Percentiles rank a stretch among this genome's conserved stretches.
Conservation (phyloP, 2,329 filamentous ascomycete species). For the Lomentospora prolificans region DNA sequence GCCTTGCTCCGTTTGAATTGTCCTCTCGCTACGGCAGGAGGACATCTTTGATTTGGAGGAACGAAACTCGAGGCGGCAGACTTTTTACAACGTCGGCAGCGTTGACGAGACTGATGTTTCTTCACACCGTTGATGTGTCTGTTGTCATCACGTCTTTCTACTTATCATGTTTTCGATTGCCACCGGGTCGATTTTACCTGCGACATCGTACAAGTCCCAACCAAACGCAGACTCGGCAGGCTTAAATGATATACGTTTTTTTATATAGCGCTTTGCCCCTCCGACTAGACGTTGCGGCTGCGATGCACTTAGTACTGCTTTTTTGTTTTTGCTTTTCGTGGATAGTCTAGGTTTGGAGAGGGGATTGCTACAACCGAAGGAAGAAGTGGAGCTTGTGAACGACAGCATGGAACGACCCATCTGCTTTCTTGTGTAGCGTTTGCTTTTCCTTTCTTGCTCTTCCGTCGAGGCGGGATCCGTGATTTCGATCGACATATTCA, state of each 20-base stretch:
- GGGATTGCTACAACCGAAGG: no score
- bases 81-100: neutral
- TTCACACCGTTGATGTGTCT: neutral
- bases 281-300: no score
- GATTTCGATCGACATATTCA: conserved; percentile 2
- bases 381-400: no score
- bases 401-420: no score
- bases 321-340: no score
- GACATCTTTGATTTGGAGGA: neutral
- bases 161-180: neutral
- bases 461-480: neutral
- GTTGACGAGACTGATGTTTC: neutral
- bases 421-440: no score
- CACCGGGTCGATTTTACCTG: neutral
- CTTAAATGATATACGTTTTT: neutral
- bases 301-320: no score
- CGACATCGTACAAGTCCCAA: neutral
- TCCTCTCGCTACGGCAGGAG: neutral
- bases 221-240: neutral
- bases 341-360: no score
- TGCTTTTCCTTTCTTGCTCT: neutral
- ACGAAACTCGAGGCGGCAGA: neutral
- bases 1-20: neutral
- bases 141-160: neutral
- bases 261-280: no score